phyloP scores from a whole-genome alignment of 139 green algal species.

The Coelastrella sp. region DNA sequence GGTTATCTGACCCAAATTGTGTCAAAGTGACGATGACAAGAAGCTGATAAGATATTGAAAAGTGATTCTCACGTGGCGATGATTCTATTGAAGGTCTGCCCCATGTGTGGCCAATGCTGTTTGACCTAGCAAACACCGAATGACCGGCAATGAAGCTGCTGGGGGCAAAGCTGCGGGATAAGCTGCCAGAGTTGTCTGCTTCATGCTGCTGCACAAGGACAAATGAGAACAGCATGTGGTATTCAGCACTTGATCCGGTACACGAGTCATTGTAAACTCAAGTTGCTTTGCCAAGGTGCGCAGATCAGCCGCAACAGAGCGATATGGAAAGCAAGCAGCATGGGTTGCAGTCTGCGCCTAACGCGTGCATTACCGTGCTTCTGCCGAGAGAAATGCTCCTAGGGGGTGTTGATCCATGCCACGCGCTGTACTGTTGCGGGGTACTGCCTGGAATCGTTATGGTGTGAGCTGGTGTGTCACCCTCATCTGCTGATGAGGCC shows the following conservation, averaged over 20 bases:
- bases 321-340: too few species aligned
- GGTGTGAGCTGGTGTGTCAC: background rate
- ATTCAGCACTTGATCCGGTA: too few species aligned
- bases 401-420: background rate
- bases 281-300: too few species aligned
- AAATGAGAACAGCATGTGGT: too few species aligned
- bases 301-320: too few species aligned
- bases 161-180: background rate
- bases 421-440: background rate
- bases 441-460: background rate
- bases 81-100: background rate
- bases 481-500: background rate
- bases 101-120: background rate
- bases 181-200: background rate
- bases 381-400: background rate
- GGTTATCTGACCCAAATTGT: too few species aligned
- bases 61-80: too few species aligned
- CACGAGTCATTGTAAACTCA: too few species aligned
- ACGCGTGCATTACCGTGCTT: background rate
- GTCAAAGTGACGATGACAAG: too few species aligned
- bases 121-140: conserved; percentile 2
- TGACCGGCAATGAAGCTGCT: conserved; percentile 42
- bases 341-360: too few species aligned
- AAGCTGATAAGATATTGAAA: too few species aligned
- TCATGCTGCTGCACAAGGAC: background rate